Base-by-base conservation (phyloP, 2,329 filamentous ascomycete genomes). In the Apiospora saccharicola region DNA sequence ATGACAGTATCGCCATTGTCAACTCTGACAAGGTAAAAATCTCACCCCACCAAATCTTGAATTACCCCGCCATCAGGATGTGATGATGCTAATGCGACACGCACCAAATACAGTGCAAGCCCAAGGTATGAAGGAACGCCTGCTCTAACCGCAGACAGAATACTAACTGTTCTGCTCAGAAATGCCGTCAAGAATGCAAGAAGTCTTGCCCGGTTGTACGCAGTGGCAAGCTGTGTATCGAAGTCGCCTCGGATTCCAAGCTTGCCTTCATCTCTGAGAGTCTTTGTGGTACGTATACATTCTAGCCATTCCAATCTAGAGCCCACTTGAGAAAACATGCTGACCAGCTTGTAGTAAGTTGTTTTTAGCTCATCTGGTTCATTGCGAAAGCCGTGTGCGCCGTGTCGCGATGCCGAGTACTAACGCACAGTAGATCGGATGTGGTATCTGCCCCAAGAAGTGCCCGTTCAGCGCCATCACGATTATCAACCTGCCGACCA, bases 401-500 rank as follows among this genome's bases (percentile, higher is more conserved):
- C 57, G 57, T 34, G 57, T 12, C 19, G 57, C 57, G 19, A 34
- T 41, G 34, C 43, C n/a, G 41, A 46, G n/a, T 47, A 46, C 26
- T 68, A 68, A 68, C 22, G 30, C 41, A 12, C n/a, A 24, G 5
- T 26, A 70, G 68, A 70, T 70, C n/a, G 96, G 96, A 84, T 99
- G 97, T 82, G 97, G 96, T 92, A 99, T 99, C 86, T 99, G 97
- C 85, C 95, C 96, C 64, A 99, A 99, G 88, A 98, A 98, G 85
- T 99, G 96, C 84, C 96, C 96, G 22, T 99, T 99, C 85, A 93
- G 95, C 81, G 96, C 96, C 79, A 99, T 99, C 86, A 97, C 96
- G 83, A 99, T 99, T 84, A 99, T 99, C 94, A 99, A 99, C 88
- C 87, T 99, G 88, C 96, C 97, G 78, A 99, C 96, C 83, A 99